Evolutionary conservation across 2,329 filamentous ascomycete genomes (phyloP).

Genomic region (Fusarium luffae): DNA sequence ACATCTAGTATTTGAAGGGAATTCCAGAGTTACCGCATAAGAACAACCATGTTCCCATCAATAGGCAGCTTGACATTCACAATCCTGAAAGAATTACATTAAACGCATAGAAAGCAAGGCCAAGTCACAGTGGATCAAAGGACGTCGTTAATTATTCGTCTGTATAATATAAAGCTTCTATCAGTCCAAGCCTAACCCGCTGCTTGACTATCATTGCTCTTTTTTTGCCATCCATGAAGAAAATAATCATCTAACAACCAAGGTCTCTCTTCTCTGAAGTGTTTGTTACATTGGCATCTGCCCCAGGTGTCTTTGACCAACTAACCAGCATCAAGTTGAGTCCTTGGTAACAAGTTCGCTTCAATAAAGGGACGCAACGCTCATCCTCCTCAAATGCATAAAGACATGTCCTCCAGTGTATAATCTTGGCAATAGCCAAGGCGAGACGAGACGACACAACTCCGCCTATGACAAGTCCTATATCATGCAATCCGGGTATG

Average conservation of each 20-base stretch:
- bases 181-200: conserved; percentile 31
- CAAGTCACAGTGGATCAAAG: neutral
- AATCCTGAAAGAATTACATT: neutral
- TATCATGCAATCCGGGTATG: conserved; percentile 47
- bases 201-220: conserved; percentile 28
- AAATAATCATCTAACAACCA: conserved; percentile 38
- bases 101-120: neutral
- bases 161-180: conserved; percentile 44
- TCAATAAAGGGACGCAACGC: conserved; percentile 28
- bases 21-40: neutral
- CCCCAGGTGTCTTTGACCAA: conserved; percentile 1
- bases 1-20: neutral
- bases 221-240: conserved; percentile 33
- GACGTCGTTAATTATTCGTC: conserved; percentile 24
- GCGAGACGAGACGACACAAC: conserved; percentile 34
- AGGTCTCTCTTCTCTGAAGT: conserved; percentile 17
- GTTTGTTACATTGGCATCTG: conserved; percentile 19
- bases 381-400: conserved; percentile 29
- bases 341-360: conserved; percentile 16
- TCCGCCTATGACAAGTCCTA: conserved; percentile 42
- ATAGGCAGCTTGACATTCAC: neutral
- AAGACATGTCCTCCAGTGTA: conserved; percentile 25
- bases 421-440: conserved; percentile 29
- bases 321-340: conserved; percentile 7
- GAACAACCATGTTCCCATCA: neutral